Base-by-base conservation (phyloP, 768 basidiomycete species). In the Mycena sanguinolenta region DNA sequence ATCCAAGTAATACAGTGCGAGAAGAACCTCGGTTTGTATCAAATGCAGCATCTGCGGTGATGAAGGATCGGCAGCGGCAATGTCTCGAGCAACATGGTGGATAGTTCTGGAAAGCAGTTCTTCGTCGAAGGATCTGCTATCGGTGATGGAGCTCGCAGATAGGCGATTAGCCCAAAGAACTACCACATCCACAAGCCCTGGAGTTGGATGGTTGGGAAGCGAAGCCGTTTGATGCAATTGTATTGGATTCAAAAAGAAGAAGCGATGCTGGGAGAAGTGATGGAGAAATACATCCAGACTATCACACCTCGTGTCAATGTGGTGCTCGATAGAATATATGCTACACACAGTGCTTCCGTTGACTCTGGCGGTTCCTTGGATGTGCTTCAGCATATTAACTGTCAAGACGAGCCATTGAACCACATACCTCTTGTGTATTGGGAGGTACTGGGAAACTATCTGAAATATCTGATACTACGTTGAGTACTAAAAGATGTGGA, bases 1-100 rank as follows among this genome's bases (percentile, higher is more conserved):
- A 14, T 73, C 72, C 27, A 73, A 59, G 28, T 58, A 66, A n/a
- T 73, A 73, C 16, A 69, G 23, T 12, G 72, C 65, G 2, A 73
- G 46, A 9, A 73, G 67, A 13, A 73, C 46, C 30, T 53, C 32
- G 1, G 67, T 28, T 39, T 73, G 72, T 4, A 73, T 69, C 49
- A 65, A n/a, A 23, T 61, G 38, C 1, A 69, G 44, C 8, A 46
- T 42, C 4, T 19, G 58, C 2, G 28, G 62, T 0, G 23, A 46
- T 3, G 23, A 9, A 10, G 13, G 10, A 8, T 52, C 46, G n/a
- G 39, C 34, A 1, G 36, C 3, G 7, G 52, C 28, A 3, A 58
- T 21, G 19, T 69, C 67, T 5, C 38, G 34, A 9, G 64, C 60
- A 25, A 65, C 36, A 19, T 28, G 30, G n/a, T 49, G 17, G 4